Percentiles rank a stretch among this genome's conserved stretches.
Evolutionary conservation across 2,329 filamentous ascomycete genomes (phyloP).

Genomic region (Colletotrichum spaethianum): DNA sequence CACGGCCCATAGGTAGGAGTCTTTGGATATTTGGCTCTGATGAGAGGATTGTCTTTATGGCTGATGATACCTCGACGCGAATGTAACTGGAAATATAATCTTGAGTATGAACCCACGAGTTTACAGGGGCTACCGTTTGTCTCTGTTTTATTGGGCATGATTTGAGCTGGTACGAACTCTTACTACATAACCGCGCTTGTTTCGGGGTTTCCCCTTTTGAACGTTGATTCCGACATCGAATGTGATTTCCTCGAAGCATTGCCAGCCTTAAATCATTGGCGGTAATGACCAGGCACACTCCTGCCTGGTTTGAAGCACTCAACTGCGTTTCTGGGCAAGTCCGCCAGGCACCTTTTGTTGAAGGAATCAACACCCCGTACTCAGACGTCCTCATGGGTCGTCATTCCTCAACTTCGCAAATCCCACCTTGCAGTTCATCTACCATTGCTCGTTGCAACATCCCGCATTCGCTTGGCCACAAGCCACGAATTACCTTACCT

Average conservation of each 20-base stretch:
- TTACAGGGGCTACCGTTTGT: background rate
- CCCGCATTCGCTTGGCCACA: background rate
- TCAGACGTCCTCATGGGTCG: background rate
- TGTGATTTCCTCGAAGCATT: background rate
- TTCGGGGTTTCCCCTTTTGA: too few relatives aligned
- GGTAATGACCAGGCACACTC: background rate
- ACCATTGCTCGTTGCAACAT: background rate
- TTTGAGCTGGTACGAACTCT: background rate
- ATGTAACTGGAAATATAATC: constrained; percentile 20
- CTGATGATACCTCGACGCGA: constrained; percentile 38
- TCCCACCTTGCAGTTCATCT: background rate
- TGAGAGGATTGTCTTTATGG: constrained; percentile 28
- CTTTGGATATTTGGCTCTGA: constrained; percentile 24
- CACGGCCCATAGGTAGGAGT: constrained; percentile 22
- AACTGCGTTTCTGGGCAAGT: background rate
- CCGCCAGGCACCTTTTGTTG: background rate
- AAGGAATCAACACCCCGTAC: background rate
- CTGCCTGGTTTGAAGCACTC: background rate
- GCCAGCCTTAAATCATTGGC: background rate
- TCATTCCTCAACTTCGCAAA: background rate
- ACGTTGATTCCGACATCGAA: background rate
- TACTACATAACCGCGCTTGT: background rate
- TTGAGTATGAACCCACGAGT: constrained; percentile 24
- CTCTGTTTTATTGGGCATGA: background rate
- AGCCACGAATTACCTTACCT: too few relatives aligned